Percentiles rank a stretch among this genome's conserved stretches.
Evolutionary conservation across 495 filamentous ascomycete species (phyloP).

Genomic region (Glutinoglossum americanum): DNA sequence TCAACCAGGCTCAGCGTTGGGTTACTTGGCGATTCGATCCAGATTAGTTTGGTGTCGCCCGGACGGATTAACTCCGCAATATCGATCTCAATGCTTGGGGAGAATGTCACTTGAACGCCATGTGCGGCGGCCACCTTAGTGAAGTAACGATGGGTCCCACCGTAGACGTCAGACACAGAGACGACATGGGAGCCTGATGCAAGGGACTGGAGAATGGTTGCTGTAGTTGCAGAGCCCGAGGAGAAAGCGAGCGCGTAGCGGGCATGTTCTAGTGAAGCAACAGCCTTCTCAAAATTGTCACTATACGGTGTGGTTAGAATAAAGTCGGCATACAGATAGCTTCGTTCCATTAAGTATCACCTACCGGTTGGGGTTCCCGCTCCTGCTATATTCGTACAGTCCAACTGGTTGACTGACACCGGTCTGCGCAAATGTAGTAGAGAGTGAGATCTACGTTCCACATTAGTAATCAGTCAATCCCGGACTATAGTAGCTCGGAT

Average conservation of each 20-base stretch:
- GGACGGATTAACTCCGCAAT: conserved; percentile 64
- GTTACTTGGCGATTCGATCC: conserved; percentile 93
- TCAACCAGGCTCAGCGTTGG: conserved; percentile 83
- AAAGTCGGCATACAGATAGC: neutral
- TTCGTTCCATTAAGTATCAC: neutral
- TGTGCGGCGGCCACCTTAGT: conserved; percentile 92
- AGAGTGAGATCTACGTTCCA: conserved; percentile 58
- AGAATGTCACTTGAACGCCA: conserved; percentile 86
- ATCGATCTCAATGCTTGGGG: conserved; percentile 71
- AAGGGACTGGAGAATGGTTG: conserved; percentile 78
- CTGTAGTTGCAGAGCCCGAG: conserved; percentile 86
- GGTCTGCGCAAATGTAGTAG: conserved; percentile 80
- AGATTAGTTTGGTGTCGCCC: conserved; percentile 72
- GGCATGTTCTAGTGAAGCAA: conserved; percentile 81
- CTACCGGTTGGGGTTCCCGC: conserved; percentile 72
- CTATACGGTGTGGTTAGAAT: conserved; percentile 12
- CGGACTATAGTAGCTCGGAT: conserved; percentile 2
- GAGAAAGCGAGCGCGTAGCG: conserved; percentile 87
- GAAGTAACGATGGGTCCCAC: conserved; percentile 95
- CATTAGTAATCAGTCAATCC: conserved; percentile 2
- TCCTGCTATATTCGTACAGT: conserved; percentile 72
- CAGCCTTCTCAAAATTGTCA: conserved; percentile 75
- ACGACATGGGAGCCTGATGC: conserved; percentile 84
- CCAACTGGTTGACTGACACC: conserved; percentile 72
- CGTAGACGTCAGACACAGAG: conserved; percentile 92